phyloP scores from a whole-genome alignment of 352 stramenopile species.

The Halophytophthora batemanensis region DNA sequence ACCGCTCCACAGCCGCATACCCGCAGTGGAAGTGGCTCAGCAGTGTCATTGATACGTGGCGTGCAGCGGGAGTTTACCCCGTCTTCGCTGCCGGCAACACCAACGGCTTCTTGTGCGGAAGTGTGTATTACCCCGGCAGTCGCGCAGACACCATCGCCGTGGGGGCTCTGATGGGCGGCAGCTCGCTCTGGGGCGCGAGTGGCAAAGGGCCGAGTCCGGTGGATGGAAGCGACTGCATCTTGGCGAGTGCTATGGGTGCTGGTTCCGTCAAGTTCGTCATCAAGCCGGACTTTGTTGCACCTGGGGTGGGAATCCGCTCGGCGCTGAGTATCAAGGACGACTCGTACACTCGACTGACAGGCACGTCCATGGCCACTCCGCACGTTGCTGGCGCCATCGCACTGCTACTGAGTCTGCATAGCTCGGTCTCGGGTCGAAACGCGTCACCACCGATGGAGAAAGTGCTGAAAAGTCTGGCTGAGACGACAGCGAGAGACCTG shows the following conservation, averaged over 20 bases:
- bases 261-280: conserved; percentile 30
- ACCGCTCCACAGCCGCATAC: conserved; percentile 39
- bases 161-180: conserved; percentile 53
- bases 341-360: conserved; percentile 59
- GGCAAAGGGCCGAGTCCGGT: conserved; percentile 59
- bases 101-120: conserved; percentile 69
- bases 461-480: conserved; percentile 32
- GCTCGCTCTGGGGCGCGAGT: conserved; percentile 64
- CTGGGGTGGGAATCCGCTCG: conserved; percentile 63
- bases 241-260: not conserved
- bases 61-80: conserved; percentile 39
- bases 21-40: conserved; percentile 55
- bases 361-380: conserved; percentile 76
- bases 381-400: conserved; percentile 61
- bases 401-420: conserved; percentile 44
- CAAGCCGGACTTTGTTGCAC: conserved; percentile 75
- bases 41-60: conserved; percentile 55
- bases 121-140: conserved; percentile 65
- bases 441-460: conserved; percentile 20
- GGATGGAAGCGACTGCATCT: conserved; percentile 6
- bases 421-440: conserved; percentile 6
- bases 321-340: conserved; percentile 53
- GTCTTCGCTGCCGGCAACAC: conserved; percentile 73
- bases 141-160: conserved; percentile 53
- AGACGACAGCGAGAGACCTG: conserved; percentile 41